Base-by-base conservation (phyloP, 108 stramenopile species). In the Nitzschia putrida region DNA sequence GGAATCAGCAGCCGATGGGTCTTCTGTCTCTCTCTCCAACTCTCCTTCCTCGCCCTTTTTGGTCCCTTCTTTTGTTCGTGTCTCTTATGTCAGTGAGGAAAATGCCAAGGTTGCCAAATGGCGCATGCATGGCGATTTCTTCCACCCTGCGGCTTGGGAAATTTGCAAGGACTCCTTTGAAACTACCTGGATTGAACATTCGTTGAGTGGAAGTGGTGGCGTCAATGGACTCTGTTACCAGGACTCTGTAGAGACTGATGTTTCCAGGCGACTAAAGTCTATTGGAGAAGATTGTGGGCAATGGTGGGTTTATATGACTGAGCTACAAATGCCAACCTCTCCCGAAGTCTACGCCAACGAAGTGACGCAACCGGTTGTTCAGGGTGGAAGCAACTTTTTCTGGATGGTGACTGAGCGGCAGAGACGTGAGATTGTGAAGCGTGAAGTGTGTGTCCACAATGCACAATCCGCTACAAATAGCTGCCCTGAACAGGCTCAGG, bases 271-370 rank as follows among this genome's bases (percentile, higher is more conserved):
- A 5, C 51, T 80, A 24, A 68, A 83, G 63, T 38, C 34, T 16
- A 50, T 61, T 18, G 61, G 21, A 40, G 71, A 59, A 14, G 85
- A 87, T 16, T 92, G 91, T 66, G 91, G 91, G 40, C 92, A 93
- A 68, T 93, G 92, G 92, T 93, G 92, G 92, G 69, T 90, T n/a
- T 93, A 88, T 72, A 87, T 93, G 78, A 74, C 86, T 9, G 92
- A 93, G 74, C 79, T 90, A 44, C 92, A 93, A 68, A 93, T 93
- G 92, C 85, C 92, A 14, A 85, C 80, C 1, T 79, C 74, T 24
- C 92, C 92, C 7, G 92, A 90, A 61, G 83, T 93, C 55, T 93
- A 90, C 57, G 92, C 92, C 20, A 93, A 93, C 64, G 92, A 93
- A 66, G 79, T 83, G 16, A 84, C 84, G 9, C 66, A 86, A 38